phyloP scores from a whole-genome alignment of 768 basidiomycete species.

The Calvatia gigantea region DNA sequence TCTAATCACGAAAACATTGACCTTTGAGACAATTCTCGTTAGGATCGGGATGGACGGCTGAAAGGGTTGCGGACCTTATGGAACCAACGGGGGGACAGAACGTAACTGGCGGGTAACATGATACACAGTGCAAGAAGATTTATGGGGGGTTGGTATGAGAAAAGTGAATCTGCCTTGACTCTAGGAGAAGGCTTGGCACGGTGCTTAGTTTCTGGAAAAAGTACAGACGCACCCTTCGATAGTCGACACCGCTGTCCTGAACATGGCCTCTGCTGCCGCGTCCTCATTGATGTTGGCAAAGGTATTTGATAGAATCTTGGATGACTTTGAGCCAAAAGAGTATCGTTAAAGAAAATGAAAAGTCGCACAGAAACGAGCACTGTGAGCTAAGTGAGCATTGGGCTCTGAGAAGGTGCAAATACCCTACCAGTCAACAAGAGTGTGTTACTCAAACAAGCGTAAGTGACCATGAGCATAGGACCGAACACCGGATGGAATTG shows the following conservation, averaged over 20 bases:
- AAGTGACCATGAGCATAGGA: slow-evolving; percentile 86
- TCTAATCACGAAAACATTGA: slow-evolving; percentile 87
- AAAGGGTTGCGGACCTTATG: slow-evolving; percentile 65
- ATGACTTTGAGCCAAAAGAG: neutral
- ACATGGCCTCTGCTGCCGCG: slow-evolving; percentile 95
- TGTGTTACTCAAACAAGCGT: slow-evolving; percentile 91
- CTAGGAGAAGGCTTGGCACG: slow-evolving; percentile 22
- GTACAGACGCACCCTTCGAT: slow-evolving; percentile 72
- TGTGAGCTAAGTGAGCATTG: slow-evolving; percentile 23
- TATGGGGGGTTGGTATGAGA: slow-evolving; percentile 92
- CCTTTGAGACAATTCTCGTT: slow-evolving; percentile 34
- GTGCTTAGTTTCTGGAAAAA: neutral
- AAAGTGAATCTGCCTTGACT: slow-evolving; percentile 87
- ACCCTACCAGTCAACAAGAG: slow-evolving; percentile 76
- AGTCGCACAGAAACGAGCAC: slow-evolving; percentile 73
- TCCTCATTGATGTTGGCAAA: slow-evolving; percentile 93
- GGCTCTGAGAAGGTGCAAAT: neutral
- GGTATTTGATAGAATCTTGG: slow-evolving; percentile 89
- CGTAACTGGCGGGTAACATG: slow-evolving; percentile 83
- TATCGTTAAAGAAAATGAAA: neutral
- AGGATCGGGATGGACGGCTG: slow-evolving; percentile 6
- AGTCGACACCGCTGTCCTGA: slow-evolving; percentile 88
- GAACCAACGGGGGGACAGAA: slow-evolving; percentile 94
- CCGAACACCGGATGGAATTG: slow-evolving; percentile 87
- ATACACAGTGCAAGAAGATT: slow-evolving; percentile 85